Percentiles rank a stretch among this genome's conserved stretches.
phyloP scores from a whole-genome alignment of 768 basidiomycete species.

The Boletus rubroflammeus region DNA sequence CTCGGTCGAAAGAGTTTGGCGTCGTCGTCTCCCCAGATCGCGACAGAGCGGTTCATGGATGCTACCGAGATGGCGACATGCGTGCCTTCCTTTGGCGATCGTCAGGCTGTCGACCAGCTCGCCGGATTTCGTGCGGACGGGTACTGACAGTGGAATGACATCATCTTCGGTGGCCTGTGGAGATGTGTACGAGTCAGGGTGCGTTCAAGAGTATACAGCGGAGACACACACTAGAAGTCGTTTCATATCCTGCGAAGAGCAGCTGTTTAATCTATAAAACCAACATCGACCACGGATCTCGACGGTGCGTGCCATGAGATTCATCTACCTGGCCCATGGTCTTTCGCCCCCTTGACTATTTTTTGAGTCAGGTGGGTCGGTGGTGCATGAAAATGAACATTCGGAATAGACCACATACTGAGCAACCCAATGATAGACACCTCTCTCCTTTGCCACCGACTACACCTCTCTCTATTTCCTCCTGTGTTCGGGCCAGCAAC shows the following conservation, averaged over 20 bases:
- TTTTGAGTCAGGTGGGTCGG: neutral
- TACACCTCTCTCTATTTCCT: constrained; percentile 28
- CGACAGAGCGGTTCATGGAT: neutral
- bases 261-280: constrained; percentile 16
- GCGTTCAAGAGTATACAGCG: too few species aligned
- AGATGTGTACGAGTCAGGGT: too few species aligned
- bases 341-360: too few species aligned
- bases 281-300: too few species aligned
- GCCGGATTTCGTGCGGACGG: too few species aligned
- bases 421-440: constrained; percentile 24
- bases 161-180: constrained; percentile 48
- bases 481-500: constrained; percentile 36
- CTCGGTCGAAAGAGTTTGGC: neutral
- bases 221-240: constrained; percentile 10
- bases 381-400: constrained; percentile 12
- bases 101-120: too few species aligned
- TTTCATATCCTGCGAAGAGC: constrained; percentile 23
- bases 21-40: neutral
- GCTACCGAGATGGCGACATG: neutral
- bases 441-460: constrained; percentile 21
- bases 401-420: constrained; percentile 8
- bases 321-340: constrained; percentile 16
- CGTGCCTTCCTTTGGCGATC: neutral
- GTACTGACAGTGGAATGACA: constrained; percentile 47
- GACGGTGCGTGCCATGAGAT: too few species aligned